These are phyloP conservation scores for Tolypocladium album DNA, from an alignment of 2,329 filamentous ascomycete genomes.

Conservation along the genomic window DNA sequence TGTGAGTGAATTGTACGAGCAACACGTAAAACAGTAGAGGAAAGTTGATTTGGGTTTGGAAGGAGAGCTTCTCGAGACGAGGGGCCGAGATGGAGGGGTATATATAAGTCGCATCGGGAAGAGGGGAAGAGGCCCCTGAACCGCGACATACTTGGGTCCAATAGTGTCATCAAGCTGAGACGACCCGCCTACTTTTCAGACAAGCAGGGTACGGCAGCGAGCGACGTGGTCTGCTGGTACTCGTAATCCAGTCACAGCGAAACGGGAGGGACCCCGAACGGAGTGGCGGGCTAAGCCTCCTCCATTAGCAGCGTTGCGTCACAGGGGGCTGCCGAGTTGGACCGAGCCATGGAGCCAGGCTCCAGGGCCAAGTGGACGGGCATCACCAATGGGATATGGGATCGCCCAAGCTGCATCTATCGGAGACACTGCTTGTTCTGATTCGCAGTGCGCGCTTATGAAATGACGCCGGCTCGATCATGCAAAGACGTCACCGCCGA, in stretches of 20 bases:
- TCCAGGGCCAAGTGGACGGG: background rate
- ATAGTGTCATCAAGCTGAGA: background rate
- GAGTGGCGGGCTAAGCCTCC: background rate
- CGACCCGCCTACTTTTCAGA: background rate
- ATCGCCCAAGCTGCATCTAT: background rate
- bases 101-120: background rate
- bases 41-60: background rate
- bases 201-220: background rate
- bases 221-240: background rate
- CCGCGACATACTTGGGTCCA: background rate
- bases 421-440: background rate
- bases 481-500: background rate
- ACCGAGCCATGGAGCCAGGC: background rate
- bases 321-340: background rate
- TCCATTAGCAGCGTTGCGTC: background rate
- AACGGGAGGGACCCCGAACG: background rate
- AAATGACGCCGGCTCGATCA: background rate
- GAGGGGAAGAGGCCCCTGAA: background rate
- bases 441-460: background rate
- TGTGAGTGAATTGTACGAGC: background rate
- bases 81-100: background rate
- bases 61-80: background rate
- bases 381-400: background rate
- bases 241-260: background rate
- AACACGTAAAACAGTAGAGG: background rate